Conservation (phyloP, 805 yeast genomes). For the Suhomyces faveliae region DNA sequence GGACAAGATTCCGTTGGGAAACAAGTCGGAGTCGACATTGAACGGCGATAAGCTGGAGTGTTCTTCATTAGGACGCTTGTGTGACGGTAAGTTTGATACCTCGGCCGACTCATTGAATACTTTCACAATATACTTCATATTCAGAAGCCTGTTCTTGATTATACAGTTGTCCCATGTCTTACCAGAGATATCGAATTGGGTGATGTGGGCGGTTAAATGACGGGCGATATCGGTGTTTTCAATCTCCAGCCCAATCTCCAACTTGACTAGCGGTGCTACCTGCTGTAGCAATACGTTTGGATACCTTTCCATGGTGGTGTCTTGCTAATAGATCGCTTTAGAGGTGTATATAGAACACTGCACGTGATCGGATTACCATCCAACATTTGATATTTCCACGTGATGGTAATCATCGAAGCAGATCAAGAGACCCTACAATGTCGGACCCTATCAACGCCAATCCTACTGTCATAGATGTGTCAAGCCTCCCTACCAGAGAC, state of each 20-base stretch:
- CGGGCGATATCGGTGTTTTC: conserved; percentile 11
- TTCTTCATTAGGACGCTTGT: conserved; percentile 3
- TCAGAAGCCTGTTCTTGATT: conserved; percentile 35
- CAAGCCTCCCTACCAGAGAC: conserved; percentile 70
- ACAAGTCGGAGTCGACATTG: conserved; percentile 28
- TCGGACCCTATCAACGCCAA: conserved; percentile 87
- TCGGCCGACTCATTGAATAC: conserved; percentile 2
- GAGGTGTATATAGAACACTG: too few species aligned
- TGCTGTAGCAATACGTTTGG: conserved; percentile 26
- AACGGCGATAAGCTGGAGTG: conserved; percentile 41
- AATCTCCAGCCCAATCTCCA: conserved; percentile 12
- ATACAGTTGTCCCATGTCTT: conserved; percentile 39
- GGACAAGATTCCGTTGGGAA: conserved; percentile 29
- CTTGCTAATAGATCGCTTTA: not conserved
- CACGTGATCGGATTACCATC: too few species aligned
- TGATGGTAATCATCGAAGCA: too few species aligned
- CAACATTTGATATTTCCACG: too few species aligned
- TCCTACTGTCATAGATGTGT: conserved; percentile 77
- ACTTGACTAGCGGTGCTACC: conserved; percentile 34
- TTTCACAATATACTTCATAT: conserved; percentile 28
- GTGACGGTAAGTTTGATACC: not conserved
- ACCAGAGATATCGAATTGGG: conserved; percentile 18
- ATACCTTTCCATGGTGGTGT: conserved; percentile 31
- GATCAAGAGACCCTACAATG: conserved; percentile 38
- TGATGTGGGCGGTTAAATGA: conserved; percentile 11